Evolutionary conservation across 768 basidiomycete genomes (phyloP).

Genomic region (Agrocybe pediades): DNA sequence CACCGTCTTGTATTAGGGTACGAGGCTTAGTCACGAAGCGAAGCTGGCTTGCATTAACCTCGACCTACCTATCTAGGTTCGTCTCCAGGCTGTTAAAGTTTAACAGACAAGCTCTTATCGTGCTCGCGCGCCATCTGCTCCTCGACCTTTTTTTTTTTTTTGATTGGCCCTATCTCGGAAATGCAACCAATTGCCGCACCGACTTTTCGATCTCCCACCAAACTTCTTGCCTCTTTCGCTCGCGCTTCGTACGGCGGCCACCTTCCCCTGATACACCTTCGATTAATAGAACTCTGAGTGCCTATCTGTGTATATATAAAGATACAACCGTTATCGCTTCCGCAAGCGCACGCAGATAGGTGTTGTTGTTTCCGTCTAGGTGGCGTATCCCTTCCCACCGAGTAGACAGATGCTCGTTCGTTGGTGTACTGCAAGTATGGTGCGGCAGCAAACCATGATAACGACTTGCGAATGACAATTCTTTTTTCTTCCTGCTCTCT

Average conservation of each 20-base stretch:
- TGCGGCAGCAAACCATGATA: too few species aligned
- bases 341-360: not conserved
- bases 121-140: conserved; percentile 4
- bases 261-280: too few species aligned
- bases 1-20: not conserved
- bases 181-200: not conserved
- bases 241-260: too few species aligned
- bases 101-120: too few species aligned
- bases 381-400: not conserved
- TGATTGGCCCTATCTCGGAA: not conserved
- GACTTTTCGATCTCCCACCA: not conserved
- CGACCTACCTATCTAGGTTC: not conserved
- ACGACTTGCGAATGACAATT: too few species aligned
- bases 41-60: not conserved
- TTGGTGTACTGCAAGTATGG: too few species aligned
- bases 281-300: not conserved
- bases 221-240: too few species aligned
- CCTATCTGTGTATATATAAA: not conserved
- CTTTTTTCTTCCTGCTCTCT: too few species aligned
- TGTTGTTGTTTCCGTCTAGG: not conserved
- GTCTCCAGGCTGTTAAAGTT: too few species aligned
- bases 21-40: not conserved
- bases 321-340: not conserved
- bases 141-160: not conserved
- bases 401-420: not conserved